These are phyloP conservation scores for Hypoxylon sp. DNA, from an alignment of 2,329 filamentous ascomycete genomes.

Conservation along the genomic window DNA sequence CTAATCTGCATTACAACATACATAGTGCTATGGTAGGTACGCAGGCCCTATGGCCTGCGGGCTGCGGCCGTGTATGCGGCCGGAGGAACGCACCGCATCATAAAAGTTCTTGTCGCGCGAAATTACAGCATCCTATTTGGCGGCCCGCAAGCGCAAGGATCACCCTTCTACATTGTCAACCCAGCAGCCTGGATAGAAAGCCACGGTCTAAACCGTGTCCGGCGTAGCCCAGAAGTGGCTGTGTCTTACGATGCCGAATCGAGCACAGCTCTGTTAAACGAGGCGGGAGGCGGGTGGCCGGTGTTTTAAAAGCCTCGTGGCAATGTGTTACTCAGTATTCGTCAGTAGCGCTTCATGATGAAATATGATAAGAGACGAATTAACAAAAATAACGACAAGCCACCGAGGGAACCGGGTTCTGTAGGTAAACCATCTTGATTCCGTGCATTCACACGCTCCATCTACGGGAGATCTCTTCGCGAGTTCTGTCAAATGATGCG, in stretches of 20 bases:
- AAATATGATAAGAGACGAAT: conserved; percentile 34
- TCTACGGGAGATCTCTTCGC: conserved; percentile 22
- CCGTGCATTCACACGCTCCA: conserved; percentile 27
- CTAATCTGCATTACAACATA: conserved; percentile 37
- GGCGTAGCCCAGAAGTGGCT: conserved; percentile 42
- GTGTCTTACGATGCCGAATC: conserved; percentile 33
- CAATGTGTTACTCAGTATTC: conserved; percentile 29
- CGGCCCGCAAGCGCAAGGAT: conserved; percentile 46
- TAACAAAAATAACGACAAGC: conserved; percentile 13
- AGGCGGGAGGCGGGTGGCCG: no score
- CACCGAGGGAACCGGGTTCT: conserved; percentile 13
- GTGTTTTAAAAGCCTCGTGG: conserved; percentile 40
- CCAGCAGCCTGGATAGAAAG: conserved; percentile 50
- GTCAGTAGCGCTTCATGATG: conserved; percentile 36
- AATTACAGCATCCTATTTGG: conserved; percentile 42
- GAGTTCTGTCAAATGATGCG: conserved; percentile 26
- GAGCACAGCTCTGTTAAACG: conserved; percentile 26
- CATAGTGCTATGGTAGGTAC: no score
- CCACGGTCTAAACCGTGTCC: conserved; percentile 46
- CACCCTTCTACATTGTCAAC: conserved; percentile 43
- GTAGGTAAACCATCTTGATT: conserved; percentile 30
- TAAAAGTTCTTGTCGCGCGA: conserved; percentile 35
- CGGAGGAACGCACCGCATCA: conserved; percentile 39
- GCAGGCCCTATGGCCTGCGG: conserved; percentile 40
- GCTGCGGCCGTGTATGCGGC: conserved; percentile 48